Base-by-base conservation (phyloP, 495 filamentous ascomycete species). In the Penicillium verhagenii region DNA sequence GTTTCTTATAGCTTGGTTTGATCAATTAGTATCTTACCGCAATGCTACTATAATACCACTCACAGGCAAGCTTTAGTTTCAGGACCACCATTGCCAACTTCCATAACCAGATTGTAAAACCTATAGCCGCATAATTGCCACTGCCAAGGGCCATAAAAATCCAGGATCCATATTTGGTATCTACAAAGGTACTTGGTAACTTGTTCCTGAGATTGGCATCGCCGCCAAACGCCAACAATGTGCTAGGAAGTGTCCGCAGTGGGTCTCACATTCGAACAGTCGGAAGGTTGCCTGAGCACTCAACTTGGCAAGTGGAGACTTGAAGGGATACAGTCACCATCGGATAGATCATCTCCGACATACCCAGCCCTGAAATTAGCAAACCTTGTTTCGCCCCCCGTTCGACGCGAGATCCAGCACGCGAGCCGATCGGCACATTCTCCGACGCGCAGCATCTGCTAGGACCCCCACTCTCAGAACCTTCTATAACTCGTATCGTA, bases 381-480 rank as follows among this genome's bases (percentile, higher is more conserved):
- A n/a, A 23, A 52, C 25, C 26, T 31, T n/a, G 20, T 45, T 24
- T 31, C 18, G 50, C 23, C 24, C 48, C 48, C 21, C 25, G 47
- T 16, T 31, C 50, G 37, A 52, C 49, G 49, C 49, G 49, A 40
- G 47, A 50, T 50, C 35, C 35, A 37, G 26, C 59, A 57, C 59
- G 59, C 59, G 59, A 54, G 54, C 20, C 47, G 49, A 54, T 56
- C 58, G 33, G 44, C 52, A 62, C 55, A 54, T 62, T 58, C 47
- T 53, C 43, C 44, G 55, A 50, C 55, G 55, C 52, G 55, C 31
- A 38, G 45, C 35, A 47, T 23, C 26, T 54, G 24, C 44, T 31
- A 13, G 37, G 33, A 26, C n/a, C 35, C 55, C 56, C 60, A 60
- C 57, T 54, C 40, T n/a, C 11, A 18, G 43, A 57, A 55, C 28